A percentile compares a stretch with the other conserved stretches of the same genome.
These are phyloP conservation scores for Candida boleticola DNA, from an alignment of 805 yeast species.

Conservation along the genomic window DNA sequence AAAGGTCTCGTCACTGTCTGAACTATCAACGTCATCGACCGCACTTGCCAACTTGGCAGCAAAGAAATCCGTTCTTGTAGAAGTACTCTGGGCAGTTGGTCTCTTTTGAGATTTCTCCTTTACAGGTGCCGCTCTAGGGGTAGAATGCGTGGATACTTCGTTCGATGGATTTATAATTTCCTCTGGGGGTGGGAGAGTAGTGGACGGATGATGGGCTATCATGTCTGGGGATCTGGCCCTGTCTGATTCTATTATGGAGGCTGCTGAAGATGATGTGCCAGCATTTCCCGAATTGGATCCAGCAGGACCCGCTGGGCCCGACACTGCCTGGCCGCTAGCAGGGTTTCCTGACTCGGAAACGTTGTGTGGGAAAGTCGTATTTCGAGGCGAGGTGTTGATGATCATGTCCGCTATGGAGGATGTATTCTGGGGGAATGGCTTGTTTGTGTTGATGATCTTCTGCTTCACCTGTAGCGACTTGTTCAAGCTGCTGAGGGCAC, in stretches of 20 bases:
- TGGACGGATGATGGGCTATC: neutral
- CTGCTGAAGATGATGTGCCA: neutral
- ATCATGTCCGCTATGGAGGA: constrained; percentile 35
- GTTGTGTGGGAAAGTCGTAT: constrained; percentile 17
- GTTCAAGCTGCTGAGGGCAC: constrained; percentile 38
- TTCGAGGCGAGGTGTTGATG: constrained; percentile 33
- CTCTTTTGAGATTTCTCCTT: constrained; percentile 24
- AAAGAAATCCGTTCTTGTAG: constrained; percentile 86
- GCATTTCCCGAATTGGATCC: neutral
- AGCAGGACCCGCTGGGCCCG: neutral
- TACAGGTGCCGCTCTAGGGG: neutral
- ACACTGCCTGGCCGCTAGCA: neutral
- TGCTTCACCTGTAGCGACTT: constrained; percentile 44
- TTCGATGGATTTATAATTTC: neutral
- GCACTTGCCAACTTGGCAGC: constrained; percentile 95
- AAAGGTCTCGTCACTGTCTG: constrained; percentile 92
- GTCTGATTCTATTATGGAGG: neutral
- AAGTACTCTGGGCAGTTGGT: constrained; percentile 44
- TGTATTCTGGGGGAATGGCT: constrained; percentile 32
- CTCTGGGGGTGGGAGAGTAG: constrained; percentile 3
- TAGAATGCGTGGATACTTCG: neutral
- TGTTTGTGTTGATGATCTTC: constrained; percentile 34
- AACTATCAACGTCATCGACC: constrained; percentile 81
- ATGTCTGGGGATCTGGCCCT: neutral
- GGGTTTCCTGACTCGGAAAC: constrained; percentile 3